Conservation (phyloP, 192 early-diverging fungal genomes). For the Coemansia sp. region DNA sequence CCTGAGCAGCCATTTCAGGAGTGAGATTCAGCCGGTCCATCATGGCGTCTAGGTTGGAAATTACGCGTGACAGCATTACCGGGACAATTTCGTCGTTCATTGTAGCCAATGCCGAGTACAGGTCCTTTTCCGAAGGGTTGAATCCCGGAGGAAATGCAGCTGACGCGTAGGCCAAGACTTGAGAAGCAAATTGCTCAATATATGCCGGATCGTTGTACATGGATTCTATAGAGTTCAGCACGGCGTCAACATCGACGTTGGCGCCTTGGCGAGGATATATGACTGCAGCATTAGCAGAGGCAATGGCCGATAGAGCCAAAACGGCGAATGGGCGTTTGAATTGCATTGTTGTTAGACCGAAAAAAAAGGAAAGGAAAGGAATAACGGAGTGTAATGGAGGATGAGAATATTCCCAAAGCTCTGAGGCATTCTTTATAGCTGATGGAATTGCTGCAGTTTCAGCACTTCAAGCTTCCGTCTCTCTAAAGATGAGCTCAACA, state of each 20-base stretch:
- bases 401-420: no score
- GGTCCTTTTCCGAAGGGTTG: background rate
- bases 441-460: no score
- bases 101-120: constrained; percentile 6
- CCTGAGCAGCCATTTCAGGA: background rate
- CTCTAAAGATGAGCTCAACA: no score
- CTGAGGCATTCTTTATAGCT: no score
- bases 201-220: constrained; percentile 5
- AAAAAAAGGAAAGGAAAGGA: background rate
- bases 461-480: no score
- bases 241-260: background rate
- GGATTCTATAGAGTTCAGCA: background rate
- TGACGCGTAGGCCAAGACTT: background rate
- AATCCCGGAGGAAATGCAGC: background rate
- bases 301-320: constrained; percentile 2
- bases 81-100: background rate
- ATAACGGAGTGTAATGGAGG: background rate
- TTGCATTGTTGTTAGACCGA: background rate
- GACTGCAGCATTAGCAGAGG: background rate
- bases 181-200: background rate
- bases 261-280: no score
- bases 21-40: background rate
- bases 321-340: background rate
- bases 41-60: background rate
- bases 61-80: background rate